Percentiles rank a stretch among this genome's conserved stretches.
These are phyloP conservation scores for Geosmithia morbida DNA, from an alignment of 2,329 filamentous ascomycete genomes.

Conservation along the genomic window DNA sequence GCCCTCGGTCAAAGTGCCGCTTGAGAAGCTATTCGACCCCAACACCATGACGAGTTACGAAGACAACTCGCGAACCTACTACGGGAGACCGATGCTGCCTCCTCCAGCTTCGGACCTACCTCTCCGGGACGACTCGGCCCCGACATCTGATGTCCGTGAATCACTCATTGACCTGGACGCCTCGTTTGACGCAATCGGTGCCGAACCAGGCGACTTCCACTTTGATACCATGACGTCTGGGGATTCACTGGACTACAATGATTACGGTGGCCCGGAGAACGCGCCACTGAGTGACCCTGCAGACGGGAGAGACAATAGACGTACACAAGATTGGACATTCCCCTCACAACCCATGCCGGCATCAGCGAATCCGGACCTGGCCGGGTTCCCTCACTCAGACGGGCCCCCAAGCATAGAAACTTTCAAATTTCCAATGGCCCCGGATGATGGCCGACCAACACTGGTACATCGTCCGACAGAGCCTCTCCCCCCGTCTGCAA, in stretches of 20 bases:
- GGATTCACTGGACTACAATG: conserved; percentile 34
- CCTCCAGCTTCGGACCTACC: conserved; percentile 39
- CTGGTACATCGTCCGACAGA: conserved; percentile 37
- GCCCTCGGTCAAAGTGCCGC: conserved; percentile 39
- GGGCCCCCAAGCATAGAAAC: conserved; percentile 39
- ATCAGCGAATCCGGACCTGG: conserved; percentile 37
- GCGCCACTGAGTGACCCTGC: conserved; percentile 41
- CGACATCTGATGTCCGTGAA: conserved; percentile 37
- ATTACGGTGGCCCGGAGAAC: conserved; percentile 20
- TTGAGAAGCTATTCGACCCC: conserved; percentile 53
- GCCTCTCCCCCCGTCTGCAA: conserved; percentile 26
- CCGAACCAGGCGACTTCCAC: conserved; percentile 39
- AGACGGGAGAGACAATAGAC: conserved; percentile 34
- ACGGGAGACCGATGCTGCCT: conserved; percentile 30
- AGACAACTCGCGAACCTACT: conserved; percentile 44
- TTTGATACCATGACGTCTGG: conserved; percentile 44
- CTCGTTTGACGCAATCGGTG: conserved; percentile 38
- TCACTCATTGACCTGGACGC: conserved; percentile 52
- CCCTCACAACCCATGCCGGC: conserved; percentile 35
- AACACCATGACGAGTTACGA: conserved; percentile 51
- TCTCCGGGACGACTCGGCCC: conserved; percentile 37
- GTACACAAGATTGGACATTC: conserved; percentile 44
- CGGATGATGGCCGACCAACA: conserved; percentile 19
- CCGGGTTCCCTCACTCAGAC: conserved; percentile 25
- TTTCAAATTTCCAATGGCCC: conserved; percentile 27